Percentiles rank a stretch among this genome's conserved stretches.
Evolutionary conservation across 768 basidiomycete species (phyloP).

Genomic region (Mycena epipterygia): DNA sequence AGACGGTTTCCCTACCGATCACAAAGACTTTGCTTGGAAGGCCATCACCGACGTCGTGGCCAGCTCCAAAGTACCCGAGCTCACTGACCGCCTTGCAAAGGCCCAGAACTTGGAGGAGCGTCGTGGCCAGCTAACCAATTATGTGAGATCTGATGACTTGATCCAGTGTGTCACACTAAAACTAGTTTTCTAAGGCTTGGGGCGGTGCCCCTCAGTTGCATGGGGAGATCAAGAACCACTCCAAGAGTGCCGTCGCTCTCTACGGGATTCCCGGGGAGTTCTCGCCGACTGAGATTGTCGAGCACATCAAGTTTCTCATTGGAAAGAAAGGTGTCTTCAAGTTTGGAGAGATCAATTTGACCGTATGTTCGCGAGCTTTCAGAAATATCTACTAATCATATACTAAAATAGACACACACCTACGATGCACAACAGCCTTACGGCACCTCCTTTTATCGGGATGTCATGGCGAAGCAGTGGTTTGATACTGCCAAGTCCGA

Average conservation of each 20-base stretch:
- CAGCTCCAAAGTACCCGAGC: not conserved
- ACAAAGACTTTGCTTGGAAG: not conserved
- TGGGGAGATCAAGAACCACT: not conserved
- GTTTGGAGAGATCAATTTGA: conserved; percentile 8
- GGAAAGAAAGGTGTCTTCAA: not conserved
- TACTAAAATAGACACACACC: not conserved
- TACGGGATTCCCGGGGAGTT: not conserved
- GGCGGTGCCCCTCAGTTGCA: not conserved
- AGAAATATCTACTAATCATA: not conserved
- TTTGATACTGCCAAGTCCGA: not conserved
- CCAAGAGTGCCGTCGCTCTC: not conserved
- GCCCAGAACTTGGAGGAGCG: not conserved
- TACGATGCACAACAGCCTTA: conserved; percentile 7
- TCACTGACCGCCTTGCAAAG: not conserved
- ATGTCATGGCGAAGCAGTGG: conserved; percentile 6
- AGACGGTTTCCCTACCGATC: not conserved
- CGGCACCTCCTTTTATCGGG: not conserved
- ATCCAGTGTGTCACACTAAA: not conserved
- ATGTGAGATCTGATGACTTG: not conserved
- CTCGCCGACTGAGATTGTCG: not conserved
- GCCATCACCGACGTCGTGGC: not conserved
- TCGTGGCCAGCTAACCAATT: not conserved
- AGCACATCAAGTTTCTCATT: not conserved
- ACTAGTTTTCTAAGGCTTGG: not conserved
- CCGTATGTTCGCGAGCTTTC: not conserved